Evolutionary conservation across 2,329 filamentous ascomycete species (phyloP).

Genomic region (Paraconiothyrium brasiliense): DNA sequence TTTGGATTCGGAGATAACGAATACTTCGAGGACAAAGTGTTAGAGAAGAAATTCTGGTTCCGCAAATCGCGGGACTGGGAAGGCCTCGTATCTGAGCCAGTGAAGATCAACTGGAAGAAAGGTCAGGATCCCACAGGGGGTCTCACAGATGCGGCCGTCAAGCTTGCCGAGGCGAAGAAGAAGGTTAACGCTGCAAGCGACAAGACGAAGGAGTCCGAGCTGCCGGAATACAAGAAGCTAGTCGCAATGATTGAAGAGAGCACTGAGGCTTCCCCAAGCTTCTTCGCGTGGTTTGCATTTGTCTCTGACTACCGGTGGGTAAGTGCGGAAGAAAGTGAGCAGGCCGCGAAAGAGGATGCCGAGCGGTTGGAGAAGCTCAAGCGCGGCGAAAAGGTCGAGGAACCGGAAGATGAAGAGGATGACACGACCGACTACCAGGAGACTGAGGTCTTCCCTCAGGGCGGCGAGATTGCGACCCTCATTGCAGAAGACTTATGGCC

Average conservation of each 20-base stretch:
- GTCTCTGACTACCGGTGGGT: slow-evolving; percentile 70
- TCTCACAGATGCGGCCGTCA: slow-evolving; percentile 76
- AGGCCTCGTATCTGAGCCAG: slow-evolving; percentile 86
- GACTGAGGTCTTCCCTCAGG: slow-evolving; percentile 86
- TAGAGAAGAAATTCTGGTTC: slow-evolving; percentile 95
- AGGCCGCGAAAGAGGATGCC: slow-evolving; percentile 68
- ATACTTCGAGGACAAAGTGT: slow-evolving; percentile 77
- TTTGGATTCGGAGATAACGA: slow-evolving; percentile 85
- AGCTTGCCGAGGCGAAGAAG: slow-evolving; percentile 71
- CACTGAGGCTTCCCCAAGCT: slow-evolving; percentile 74
- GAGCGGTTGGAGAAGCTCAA: slow-evolving; percentile 63
- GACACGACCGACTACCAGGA: slow-evolving; percentile 71
- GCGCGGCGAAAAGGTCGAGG: slow-evolving; percentile 50
- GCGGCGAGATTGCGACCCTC: slow-evolving; percentile 81
- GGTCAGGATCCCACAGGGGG: slow-evolving; percentile 86
- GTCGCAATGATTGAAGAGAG: slow-evolving; percentile 64
- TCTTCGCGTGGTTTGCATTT: slow-evolving; percentile 92
- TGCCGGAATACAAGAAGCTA: slow-evolving; percentile 65
- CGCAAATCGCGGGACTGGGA: slow-evolving; percentile 74
- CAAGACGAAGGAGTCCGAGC: slow-evolving; percentile 60
- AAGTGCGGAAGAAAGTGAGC: slow-evolving; percentile 74
- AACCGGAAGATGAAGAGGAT: slow-evolving; percentile 51
- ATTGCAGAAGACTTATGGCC: slow-evolving; percentile 91
- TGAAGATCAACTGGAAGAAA: slow-evolving; percentile 79
- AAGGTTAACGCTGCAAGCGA: slow-evolving; percentile 35